Conservation (phyloP, 2,329 filamentous ascomycete genomes). For the Aspergillus caelatus region DNA sequence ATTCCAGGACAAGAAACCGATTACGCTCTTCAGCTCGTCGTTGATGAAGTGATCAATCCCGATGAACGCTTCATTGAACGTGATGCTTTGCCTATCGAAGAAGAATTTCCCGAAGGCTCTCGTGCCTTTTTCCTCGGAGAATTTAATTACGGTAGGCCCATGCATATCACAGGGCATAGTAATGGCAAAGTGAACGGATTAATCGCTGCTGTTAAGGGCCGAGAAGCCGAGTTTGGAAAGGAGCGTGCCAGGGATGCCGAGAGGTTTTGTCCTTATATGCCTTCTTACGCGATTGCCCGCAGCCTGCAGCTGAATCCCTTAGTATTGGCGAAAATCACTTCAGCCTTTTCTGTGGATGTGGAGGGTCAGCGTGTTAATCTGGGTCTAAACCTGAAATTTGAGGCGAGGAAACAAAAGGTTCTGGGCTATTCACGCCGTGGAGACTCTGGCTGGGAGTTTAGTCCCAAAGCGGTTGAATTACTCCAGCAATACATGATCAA, state of each 20-base stretch:
- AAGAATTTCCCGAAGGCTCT: slow-evolving; percentile 84
- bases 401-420: slow-evolving; percentile 92
- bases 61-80: slow-evolving; percentile 93
- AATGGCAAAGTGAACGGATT: slow-evolving; percentile 76
- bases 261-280: slow-evolving; percentile 72
- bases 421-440: slow-evolving; percentile 90
- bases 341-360: slow-evolving; percentile 83
- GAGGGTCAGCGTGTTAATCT: slow-evolving; percentile 85
- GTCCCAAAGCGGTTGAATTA: slow-evolving; percentile 76
- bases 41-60: slow-evolving; percentile 86
- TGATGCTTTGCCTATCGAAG: slow-evolving; percentile 80
- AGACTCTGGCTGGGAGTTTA: slow-evolving; percentile 92
- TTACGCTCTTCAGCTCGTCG: slow-evolving; percentile 87
- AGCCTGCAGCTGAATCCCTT: slow-evolving; percentile 80
- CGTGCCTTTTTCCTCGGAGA: slow-evolving; percentile 93
- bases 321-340: slow-evolving; percentile 92
- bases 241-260: slow-evolving; percentile 73
- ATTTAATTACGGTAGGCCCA: slow-evolving; percentile 84
- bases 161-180: slow-evolving; percentile 77
- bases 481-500: slow-evolving; percentile 87
- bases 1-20: slow-evolving; percentile 84
- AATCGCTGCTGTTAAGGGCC: slow-evolving; percentile 71
- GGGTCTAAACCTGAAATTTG: slow-evolving; percentile 95
- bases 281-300: slow-evolving; percentile 85
- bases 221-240: slow-evolving; percentile 80